Percentiles rank a stretch among this genome's conserved stretches.
These are phyloP conservation scores for Xylariales sp. DNA, from an alignment of 2,329 filamentous ascomycete genomes.

Conservation along the genomic window DNA sequence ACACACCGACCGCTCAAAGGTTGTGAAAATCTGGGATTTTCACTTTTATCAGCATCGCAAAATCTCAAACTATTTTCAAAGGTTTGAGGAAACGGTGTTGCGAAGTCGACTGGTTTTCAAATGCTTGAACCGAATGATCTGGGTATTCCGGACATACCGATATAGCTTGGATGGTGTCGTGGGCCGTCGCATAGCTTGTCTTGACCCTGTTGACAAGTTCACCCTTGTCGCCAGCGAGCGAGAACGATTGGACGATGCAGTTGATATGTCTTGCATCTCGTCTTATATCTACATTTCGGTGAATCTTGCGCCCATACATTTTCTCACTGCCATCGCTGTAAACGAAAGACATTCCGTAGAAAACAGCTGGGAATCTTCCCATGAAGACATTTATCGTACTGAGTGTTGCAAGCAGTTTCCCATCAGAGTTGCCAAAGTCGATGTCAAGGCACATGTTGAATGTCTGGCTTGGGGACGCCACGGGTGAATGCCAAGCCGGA, in stretches of 20 bases:
- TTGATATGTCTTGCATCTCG: constrained; percentile 1
- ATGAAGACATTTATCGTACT: constrained; percentile 13
- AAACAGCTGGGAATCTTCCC: constrained; percentile 13
- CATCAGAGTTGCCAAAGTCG: constrained; percentile 15
- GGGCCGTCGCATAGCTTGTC: constrained; percentile 3
- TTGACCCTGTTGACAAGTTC: constrained; percentile 13
- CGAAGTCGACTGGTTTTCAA: no score
- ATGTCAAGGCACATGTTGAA: constrained; percentile 17
- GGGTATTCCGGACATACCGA: constrained; percentile 4
- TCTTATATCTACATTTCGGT: neutral
- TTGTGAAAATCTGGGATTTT: neutral
- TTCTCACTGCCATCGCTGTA: constrained; percentile 16
- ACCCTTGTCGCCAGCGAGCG: constrained; percentile 13
- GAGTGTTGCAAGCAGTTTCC: constrained; percentile 9
- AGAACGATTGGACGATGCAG: constrained; percentile 13
- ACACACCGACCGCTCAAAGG: neutral
- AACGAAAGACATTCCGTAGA: constrained; percentile 15
- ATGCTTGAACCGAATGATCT: neutral
- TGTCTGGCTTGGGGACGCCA: neutral
- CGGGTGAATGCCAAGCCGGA: constrained; percentile 10
- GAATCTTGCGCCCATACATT: constrained; percentile 13
- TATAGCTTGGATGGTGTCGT: constrained; percentile 13
- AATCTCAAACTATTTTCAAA: no score
- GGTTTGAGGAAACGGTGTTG: no score
- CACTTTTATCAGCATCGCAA: no score